These are phyloP conservation scores for Penicillium nordicum DNA, from an alignment of 2,329 filamentous ascomycete genomes.

Conservation along the genomic window DNA sequence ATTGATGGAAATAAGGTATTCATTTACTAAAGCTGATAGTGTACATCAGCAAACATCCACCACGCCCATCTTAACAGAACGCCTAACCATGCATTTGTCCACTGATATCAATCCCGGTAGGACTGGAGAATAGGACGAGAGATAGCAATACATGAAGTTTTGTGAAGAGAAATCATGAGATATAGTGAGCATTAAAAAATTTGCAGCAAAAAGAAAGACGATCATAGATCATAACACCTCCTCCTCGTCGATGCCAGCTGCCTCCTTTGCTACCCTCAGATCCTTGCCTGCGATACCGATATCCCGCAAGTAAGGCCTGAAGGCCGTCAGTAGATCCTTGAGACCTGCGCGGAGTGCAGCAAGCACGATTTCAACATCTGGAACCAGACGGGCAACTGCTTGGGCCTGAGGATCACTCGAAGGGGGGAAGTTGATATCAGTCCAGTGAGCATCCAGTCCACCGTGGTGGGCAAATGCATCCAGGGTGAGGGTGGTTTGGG, in stretches of 20 bases:
- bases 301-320: constrained; percentile 70
- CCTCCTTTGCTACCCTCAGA: constrained; percentile 69
- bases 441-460: constrained; percentile 66
- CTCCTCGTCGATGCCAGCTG: constrained; percentile 37
- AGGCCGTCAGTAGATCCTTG: constrained; percentile 62
- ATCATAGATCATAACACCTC: constrained; percentile 20
- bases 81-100: constrained; percentile 30
- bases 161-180: constrained; percentile 14
- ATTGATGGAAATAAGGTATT: neutral
- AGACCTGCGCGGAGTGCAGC: constrained; percentile 64
- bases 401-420: constrained; percentile 30
- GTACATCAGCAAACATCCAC: constrained; percentile 1
- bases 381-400: constrained; percentile 41
- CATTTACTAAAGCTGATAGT: neutral
- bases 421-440: constrained; percentile 61
- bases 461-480: constrained; percentile 59
- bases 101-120: constrained; percentile 15
- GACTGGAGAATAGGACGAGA: constrained; percentile 12
- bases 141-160: constrained; percentile 15
- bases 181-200: constrained; percentile 5
- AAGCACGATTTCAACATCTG: constrained; percentile 69
- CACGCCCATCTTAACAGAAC: constrained; percentile 16
- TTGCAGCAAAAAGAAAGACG: neutral
- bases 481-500: constrained; percentile 63
- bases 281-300: constrained; percentile 69